Percentiles rank a stretch among this genome's conserved stretches.
These are phyloP conservation scores for Triticum dicoccoides DNA, from an alignment of 176 grass and related monocot genomes.

Conservation along the genomic window DNA sequence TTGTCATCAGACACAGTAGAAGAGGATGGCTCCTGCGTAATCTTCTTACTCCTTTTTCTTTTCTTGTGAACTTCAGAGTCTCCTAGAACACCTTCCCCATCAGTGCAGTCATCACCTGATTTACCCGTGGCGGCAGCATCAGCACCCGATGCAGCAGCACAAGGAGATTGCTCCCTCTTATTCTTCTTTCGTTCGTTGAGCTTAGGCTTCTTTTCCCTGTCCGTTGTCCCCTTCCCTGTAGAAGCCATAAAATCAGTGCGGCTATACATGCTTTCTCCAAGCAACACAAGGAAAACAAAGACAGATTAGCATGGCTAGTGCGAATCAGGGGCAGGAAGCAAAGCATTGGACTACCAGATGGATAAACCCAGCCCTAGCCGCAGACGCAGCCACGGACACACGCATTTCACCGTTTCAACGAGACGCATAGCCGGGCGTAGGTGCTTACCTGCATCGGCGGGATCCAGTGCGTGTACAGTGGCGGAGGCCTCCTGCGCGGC, in stretches of 20 bases:
- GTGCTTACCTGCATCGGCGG: constrained; percentile 23
- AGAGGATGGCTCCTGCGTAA: background rate
- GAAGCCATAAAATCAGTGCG: background rate
- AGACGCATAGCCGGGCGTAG: background rate
- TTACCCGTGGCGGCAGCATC: background rate
- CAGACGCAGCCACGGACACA: background rate
- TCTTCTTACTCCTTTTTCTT: background rate
- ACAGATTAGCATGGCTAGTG: background rate
- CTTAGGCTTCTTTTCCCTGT: constrained; percentile 4
- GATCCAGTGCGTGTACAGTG: background rate
- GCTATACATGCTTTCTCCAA: background rate
- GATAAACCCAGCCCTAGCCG: background rate
- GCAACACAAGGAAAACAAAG: background rate
- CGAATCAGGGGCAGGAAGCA: constrained; percentile 4
- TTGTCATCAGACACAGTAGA: background rate
- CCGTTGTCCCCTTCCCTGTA: background rate
- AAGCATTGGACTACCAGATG: background rate
- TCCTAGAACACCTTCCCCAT: background rate
- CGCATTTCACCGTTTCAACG: background rate
- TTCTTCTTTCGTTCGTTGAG: constrained; percentile 18
- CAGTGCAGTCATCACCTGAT: background rate
- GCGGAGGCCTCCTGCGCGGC: background rate
- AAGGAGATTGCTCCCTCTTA: background rate
- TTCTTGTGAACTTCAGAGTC: constrained; percentile 3
- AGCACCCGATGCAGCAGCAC: background rate